phyloP scores from a whole-genome alignment of 1,284 basidiomycete species.

The Coniferiporia weirii region DNA sequence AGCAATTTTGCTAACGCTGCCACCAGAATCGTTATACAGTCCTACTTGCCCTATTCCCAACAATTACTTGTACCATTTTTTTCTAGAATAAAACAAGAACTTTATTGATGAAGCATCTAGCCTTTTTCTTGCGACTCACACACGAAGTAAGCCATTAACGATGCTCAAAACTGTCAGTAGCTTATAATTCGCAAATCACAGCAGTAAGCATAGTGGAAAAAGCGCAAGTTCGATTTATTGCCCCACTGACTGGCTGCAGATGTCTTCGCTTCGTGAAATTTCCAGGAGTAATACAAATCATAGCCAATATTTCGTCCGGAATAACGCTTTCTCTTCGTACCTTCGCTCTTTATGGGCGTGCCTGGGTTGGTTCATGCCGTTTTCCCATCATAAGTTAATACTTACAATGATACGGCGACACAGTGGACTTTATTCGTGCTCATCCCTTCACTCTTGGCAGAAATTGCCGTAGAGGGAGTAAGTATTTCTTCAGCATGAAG shows the following conservation, averaged over 20 bases:
- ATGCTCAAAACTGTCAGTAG: not conserved
- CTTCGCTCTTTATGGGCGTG: constrained; percentile 13
- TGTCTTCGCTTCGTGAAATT: constrained; percentile 14
- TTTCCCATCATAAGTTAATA: not conserved
- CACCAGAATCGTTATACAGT: constrained; percentile 13
- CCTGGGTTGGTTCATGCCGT: not conserved
- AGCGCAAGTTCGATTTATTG: not conserved
- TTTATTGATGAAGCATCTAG: not conserved
- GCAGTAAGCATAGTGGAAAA: constrained; percentile 7
- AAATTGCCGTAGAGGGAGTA: constrained; percentile 14
- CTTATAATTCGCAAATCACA: not conserved
- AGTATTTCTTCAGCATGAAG: not conserved
- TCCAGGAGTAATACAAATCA: constrained; percentile 15
- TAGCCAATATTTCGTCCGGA: constrained; percentile 14
- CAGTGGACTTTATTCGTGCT: constrained; percentile 13
- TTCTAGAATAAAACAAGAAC: not conserved
- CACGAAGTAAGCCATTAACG: not conserved
- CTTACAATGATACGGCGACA: not conserved
- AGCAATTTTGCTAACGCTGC: not conserved
- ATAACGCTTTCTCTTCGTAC: constrained; percentile 14
- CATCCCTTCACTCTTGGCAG: constrained; percentile 9
- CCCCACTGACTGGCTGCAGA: not conserved
- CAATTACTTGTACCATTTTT: not conserved
- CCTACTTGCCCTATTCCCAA: constrained; percentile 3
- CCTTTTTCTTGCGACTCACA: constrained; percentile 2